Conservation (phyloP, 2,329 filamentous ascomycete genomes). For the Exophiala spinifera region DNA sequence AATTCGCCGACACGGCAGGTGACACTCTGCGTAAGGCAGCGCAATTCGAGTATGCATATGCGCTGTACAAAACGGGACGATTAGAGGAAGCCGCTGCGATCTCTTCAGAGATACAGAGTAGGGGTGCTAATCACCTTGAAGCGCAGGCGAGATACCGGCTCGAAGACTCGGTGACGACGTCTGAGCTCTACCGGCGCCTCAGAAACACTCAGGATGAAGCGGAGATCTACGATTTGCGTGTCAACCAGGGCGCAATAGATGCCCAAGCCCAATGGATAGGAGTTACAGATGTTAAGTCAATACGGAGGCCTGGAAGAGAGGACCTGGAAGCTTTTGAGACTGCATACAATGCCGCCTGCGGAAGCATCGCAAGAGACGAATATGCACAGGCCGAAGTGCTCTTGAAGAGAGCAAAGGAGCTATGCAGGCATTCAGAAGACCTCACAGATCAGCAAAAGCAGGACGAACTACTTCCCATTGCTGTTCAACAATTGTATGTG, state of each 20-base stretch:
- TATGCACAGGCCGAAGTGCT: constrained; percentile 57
- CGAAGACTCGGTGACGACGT: constrained; percentile 57
- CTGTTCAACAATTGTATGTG: constrained; percentile 61
- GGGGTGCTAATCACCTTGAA: constrained; percentile 58
- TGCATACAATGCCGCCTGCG: constrained; percentile 63
- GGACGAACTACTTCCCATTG: constrained; percentile 59
- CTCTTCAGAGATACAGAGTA: constrained; percentile 42
- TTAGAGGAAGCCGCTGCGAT: constrained; percentile 54
- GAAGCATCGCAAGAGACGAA: constrained; percentile 60
- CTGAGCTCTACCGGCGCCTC: constrained; percentile 54
- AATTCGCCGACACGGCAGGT: constrained; percentile 53
- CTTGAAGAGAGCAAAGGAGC: constrained; percentile 57
- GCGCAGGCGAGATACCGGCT: constrained; percentile 61
- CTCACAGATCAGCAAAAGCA: constrained; percentile 58
- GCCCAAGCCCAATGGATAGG: constrained; percentile 62
- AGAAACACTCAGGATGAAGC: constrained; percentile 41
- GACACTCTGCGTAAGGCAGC: constrained; percentile 54
- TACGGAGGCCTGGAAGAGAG: constrained; percentile 54
- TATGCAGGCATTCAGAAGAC: constrained; percentile 60
- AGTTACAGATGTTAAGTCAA: constrained; percentile 48
- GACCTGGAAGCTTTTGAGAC: constrained; percentile 64
- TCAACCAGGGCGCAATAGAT: constrained; percentile 60
- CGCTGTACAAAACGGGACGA: constrained; percentile 59
- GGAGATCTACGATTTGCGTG: constrained; percentile 59
- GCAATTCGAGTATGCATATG: constrained; percentile 61